Evolutionary conservation across 306 rosid genomes (phyloP).

Genomic region (Senna tora): DNA sequence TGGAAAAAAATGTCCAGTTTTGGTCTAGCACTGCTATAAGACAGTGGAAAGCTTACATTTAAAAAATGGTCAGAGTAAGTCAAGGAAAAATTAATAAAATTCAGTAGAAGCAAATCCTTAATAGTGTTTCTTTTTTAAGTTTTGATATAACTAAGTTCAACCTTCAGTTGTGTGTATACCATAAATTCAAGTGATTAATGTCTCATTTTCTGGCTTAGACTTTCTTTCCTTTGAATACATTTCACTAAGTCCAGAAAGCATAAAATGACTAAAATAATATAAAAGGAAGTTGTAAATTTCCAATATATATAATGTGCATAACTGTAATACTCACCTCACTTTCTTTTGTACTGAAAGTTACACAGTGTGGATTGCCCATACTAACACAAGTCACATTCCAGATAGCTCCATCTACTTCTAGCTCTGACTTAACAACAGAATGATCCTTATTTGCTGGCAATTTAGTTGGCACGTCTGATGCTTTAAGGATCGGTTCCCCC

Average conservation of each 20-base stretch:
- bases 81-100: neutral
- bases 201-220: constrained; percentile 6
- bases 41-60: constrained; percentile 9
- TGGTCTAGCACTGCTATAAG: neutral
- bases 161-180: constrained; percentile 29
- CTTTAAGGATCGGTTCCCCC: constrained; percentile 93
- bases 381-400: constrained; percentile 97
- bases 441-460: constrained; percentile 63
- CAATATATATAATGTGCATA: neutral
- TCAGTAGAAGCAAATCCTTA: neutral
- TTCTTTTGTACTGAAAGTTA: constrained; percentile 67
- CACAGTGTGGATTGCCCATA: constrained; percentile 97
- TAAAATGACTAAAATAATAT: neutral
- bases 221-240: constrained; percentile 35
- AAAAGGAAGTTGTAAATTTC: neutral
- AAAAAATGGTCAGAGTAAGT: neutral
- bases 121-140: neutral
- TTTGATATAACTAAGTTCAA: constrained; percentile 20
- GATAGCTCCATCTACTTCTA: constrained; percentile 72
- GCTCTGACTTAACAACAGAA: constrained; percentile 65
- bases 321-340: constrained; percentile 54
- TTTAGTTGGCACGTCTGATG: constrained; percentile 79
- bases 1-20: constrained; percentile 13
- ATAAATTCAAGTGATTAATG: neutral
- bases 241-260: constrained; percentile 5